Conservation (phyloP, 352 stramenopile species). For the Phytophthora cactorum region DNA sequence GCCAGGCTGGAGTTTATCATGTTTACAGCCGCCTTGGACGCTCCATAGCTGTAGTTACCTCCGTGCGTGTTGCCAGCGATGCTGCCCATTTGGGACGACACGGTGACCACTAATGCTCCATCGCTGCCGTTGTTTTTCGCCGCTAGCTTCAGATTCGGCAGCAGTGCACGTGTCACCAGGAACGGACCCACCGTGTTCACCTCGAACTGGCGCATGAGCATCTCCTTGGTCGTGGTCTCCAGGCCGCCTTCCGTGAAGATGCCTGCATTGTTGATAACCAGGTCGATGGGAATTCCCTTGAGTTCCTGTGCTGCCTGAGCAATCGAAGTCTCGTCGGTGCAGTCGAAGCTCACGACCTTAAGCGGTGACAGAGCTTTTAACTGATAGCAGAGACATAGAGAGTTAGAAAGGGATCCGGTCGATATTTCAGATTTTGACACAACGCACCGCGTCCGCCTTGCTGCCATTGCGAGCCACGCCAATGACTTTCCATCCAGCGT, state of each 20-base stretch:
- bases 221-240: constrained; percentile 43
- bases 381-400: not conserved
- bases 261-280: constrained; percentile 72
- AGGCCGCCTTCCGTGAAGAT: constrained; percentile 38
- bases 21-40: constrained; percentile 77
- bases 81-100: constrained; percentile 44
- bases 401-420: not conserved
- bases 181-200: constrained; percentile 65
- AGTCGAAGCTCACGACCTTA: constrained; percentile 56
- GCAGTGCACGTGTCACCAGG: constrained; percentile 53
- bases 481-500: constrained; percentile 55
- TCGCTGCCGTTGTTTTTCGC: constrained; percentile 15
- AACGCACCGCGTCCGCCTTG: constrained; percentile 39
- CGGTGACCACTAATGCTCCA: constrained; percentile 20
- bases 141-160: constrained; percentile 46
- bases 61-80: constrained; percentile 41
- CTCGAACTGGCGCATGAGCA: constrained; percentile 63
- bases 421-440: not conserved
- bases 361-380: constrained; percentile 42
- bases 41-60: constrained; percentile 64
- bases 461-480: constrained; percentile 35
- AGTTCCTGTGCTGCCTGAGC: constrained; percentile 38
- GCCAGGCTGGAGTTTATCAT: constrained; percentile 55
- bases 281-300: constrained; percentile 50
- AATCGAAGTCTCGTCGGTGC: constrained; percentile 52